Evolutionary conservation across 2,329 filamentous ascomycete genomes (phyloP), one percentile per base, ranked within the genome.

Genomic region (Aspergillus hortae): DNA sequence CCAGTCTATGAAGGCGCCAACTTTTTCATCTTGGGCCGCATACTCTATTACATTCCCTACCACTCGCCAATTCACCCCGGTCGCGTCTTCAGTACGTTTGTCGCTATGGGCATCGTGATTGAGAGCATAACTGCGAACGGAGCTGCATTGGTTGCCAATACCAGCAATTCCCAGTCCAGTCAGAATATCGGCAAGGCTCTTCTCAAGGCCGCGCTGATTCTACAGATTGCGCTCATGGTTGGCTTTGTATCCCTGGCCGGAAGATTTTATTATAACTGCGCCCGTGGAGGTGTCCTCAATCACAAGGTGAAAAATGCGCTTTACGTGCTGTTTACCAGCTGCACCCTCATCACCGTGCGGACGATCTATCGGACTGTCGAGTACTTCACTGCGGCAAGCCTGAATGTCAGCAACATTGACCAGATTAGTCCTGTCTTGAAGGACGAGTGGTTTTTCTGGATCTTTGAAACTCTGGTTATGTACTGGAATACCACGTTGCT

Each of bases 1-100:
- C 72, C 72, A 9, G 68, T 76, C 36, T 75, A 74, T 42, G 70
- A 74, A 53, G 68, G 66, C 6, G 69, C 70, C 48, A 80, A 80
- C 49, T 82, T 80, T 59, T 70, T 80, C 33, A 80, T 81, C 50
- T 70, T 83, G 0, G 75, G 71, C 14, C 74, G 77, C 25, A 74
- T 81, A n/a, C 67, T 83, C 0, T 74, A 74, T 51, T 74, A 76
- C 46, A 64, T 71, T 2, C 67, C 79, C 3, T 83, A 82, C 53
- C 72, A 77, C 36, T 64, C 65, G 1, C 70, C 71, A 1, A 74
- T 83, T 32, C 79, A 83, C 56, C 80, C 80, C 0, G 80, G 80
- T 3, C 75, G 80, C 3, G 74, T 85, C 4, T 80, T 85, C 57
- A 85, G 82, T 56, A 77, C 76, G 3, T 81, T 86, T 55, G 68